These are phyloP conservation scores for Colletotrichum acutatum DNA, from an alignment of 2,329 filamentous ascomycete genomes.

Conservation along the genomic window DNA sequence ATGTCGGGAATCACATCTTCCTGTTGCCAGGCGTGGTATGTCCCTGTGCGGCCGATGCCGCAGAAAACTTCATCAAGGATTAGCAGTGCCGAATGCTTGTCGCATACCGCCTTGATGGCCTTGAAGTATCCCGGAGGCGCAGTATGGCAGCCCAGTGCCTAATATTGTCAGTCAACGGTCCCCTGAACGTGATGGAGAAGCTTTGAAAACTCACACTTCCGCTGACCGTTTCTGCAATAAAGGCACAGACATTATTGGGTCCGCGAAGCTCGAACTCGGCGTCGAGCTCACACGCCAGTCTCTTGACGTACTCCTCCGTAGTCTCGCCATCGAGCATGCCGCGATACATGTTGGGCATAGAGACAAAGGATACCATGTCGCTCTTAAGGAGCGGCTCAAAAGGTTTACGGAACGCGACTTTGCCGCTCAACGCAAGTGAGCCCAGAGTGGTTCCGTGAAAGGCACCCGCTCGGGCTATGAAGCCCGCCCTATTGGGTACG, in stretches of 20 bases:
- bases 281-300: neutral
- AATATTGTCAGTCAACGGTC: neutral
- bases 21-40: slow-evolving; percentile 71
- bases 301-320: neutral
- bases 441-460: slow-evolving; percentile 63
- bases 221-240: slow-evolving; percentile 54
- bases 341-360: neutral
- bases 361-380: neutral
- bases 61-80: slow-evolving; percentile 74
- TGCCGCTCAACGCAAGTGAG: slow-evolving; percentile 47
- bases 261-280: neutral
- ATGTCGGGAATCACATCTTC: slow-evolving; percentile 63
- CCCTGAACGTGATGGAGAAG: neutral
- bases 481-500: slow-evolving; percentile 48
- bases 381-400: neutral
- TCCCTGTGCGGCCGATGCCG: slow-evolving; percentile 70
- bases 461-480: slow-evolving; percentile 54
- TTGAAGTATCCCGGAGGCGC: slow-evolving; percentile 63
- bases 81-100: slow-evolving; percentile 64
- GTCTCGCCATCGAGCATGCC: neutral
- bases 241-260: slow-evolving; percentile 32
- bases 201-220: slow-evolving; percentile 49
- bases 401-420: neutral
- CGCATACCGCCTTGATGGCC: slow-evolving; percentile 63
- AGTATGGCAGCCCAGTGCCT: slow-evolving; percentile 43